These are phyloP conservation scores for Aeminium ludgeri DNA, from an alignment of 495 filamentous ascomycete species.

Conservation along the genomic window DNA sequence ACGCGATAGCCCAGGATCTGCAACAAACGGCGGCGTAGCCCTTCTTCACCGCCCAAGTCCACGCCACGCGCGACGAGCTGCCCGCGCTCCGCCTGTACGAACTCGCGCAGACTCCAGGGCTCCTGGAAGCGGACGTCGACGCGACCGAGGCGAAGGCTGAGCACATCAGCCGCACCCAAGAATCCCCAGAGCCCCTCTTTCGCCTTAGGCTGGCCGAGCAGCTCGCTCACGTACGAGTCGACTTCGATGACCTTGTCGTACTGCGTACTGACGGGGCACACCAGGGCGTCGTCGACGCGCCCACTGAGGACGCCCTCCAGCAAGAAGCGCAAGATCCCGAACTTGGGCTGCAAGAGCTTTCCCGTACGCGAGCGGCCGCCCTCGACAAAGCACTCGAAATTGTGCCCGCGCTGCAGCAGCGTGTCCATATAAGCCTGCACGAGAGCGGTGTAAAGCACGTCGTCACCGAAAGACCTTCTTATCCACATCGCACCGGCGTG, in stretches of 20 bases:
- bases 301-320: constrained; percentile 77
- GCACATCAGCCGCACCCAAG: constrained; percentile 68
- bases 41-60: constrained; percentile 23
- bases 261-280: constrained; percentile 89
- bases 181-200: constrained; percentile 88
- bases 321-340: constrained; percentile 88
- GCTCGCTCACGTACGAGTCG: constrained; percentile 86
- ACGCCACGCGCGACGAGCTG: constrained; percentile 14
- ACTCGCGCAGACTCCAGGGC: constrained; percentile 75
- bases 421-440: constrained; percentile 95
- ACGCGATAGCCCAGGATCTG: constrained; percentile 80
- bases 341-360: constrained; percentile 84
- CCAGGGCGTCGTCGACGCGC: constrained; percentile 74
- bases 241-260: constrained; percentile 99
- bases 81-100: constrained; percentile 51
- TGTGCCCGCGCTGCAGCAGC: constrained; percentile 72
- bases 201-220: constrained; percentile 81
- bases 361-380: constrained; percentile 83
- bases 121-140: constrained; percentile 94
- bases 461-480: constrained; percentile 77
- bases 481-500: constrained; percentile 97
- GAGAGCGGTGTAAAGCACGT: constrained; percentile 72
- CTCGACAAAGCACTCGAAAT: constrained; percentile 69
- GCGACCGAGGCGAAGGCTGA: constrained; percentile 73
- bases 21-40: constrained; percentile 41